phyloP scores from a whole-genome alignment of 352 stramenopile genomes.

The Globisporangium middletonii region DNA sequence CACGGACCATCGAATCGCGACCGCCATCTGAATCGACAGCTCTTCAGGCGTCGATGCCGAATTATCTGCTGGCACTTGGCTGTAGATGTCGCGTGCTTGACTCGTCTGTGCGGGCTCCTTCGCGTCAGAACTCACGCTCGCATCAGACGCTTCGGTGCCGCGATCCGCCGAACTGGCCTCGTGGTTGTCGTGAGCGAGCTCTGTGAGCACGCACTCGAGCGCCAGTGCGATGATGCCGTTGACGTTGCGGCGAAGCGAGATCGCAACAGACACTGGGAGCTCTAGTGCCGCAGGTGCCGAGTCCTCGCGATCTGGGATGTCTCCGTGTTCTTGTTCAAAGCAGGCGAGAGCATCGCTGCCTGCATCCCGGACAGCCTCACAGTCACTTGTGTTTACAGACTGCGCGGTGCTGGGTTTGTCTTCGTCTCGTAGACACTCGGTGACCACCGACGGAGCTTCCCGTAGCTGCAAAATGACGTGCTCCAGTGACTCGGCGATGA shows the following conservation, averaged over 20 bases:
- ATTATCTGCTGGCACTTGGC: background rate
- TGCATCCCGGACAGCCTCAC: background rate
- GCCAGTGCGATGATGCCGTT: constrained; percentile 24
- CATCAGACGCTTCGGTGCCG: too few species aligned
- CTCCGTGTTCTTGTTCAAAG: background rate
- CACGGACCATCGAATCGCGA: constrained; percentile 36
- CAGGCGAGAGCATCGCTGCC: too few species aligned
- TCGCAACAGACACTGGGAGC: constrained; percentile 17
- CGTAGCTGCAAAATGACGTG: constrained; percentile 21
- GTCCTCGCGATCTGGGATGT: background rate
- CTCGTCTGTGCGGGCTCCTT: background rate
- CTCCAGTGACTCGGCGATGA: constrained; percentile 25
- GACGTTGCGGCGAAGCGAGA: constrained; percentile 27
- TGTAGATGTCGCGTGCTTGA: background rate
- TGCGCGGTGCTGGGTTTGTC: too few species aligned
- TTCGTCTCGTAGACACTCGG: background rate
- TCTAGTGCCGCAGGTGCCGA: background rate
- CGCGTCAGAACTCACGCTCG: background rate
- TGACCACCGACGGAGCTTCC: constrained; percentile 1
- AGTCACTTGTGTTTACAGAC: too few species aligned
- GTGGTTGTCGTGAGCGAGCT: constrained; percentile 8
- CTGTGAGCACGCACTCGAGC: constrained; percentile 20
- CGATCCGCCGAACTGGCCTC: too few species aligned
- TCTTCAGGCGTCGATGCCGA: background rate
- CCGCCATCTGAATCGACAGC: constrained; percentile 36